Evolutionary conservation across 2,329 filamentous ascomycete genomes (phyloP).

Genomic region (Clarireedia paspali): DNA sequence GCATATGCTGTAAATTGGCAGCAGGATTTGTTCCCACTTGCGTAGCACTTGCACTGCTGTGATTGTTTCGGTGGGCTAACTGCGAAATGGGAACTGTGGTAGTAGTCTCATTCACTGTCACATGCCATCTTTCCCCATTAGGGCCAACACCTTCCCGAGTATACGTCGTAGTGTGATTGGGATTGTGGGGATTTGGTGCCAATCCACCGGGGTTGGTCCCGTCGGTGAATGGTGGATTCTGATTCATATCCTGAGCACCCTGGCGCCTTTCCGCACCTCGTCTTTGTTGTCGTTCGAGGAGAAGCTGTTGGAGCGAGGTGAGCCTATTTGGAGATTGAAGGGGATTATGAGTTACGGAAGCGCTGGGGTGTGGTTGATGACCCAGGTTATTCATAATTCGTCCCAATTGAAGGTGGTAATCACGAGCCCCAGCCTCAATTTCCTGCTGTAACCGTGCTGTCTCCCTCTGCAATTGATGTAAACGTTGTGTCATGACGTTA

Average conservation of each 20-base stretch:
- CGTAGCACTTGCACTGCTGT: conserved; percentile 10
- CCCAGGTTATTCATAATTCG: conserved; percentile 1
- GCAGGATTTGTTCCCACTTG: conserved; percentile 13
- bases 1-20: conserved; percentile 21
- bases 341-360: conserved; percentile 1
- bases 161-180: conserved; percentile 35
- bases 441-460: conserved; percentile 35
- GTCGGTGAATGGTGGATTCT: conserved; percentile 13
- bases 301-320: conserved; percentile 7
- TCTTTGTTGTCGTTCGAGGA: conserved; percentile 8
- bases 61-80: conserved; percentile 11
- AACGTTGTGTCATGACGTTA: conserved; percentile 32
- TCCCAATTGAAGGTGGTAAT: background rate
- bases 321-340: background rate
- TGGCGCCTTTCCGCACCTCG: conserved; percentile 20
- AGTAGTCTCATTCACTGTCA: conserved; percentile 42
- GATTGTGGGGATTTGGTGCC: conserved; percentile 26
- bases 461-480: conserved; percentile 41
- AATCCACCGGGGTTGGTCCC: conserved; percentile 24
- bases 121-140: conserved; percentile 44
- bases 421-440: conserved; percentile 18
- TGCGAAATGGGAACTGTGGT: conserved; percentile 19
- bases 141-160: conserved; percentile 42
- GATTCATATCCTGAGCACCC: conserved; percentile 17
- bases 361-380: conserved; percentile 6